Conservation (phyloP, 2,329 filamentous ascomycete species). For the Lomentospora prolificans region DNA sequence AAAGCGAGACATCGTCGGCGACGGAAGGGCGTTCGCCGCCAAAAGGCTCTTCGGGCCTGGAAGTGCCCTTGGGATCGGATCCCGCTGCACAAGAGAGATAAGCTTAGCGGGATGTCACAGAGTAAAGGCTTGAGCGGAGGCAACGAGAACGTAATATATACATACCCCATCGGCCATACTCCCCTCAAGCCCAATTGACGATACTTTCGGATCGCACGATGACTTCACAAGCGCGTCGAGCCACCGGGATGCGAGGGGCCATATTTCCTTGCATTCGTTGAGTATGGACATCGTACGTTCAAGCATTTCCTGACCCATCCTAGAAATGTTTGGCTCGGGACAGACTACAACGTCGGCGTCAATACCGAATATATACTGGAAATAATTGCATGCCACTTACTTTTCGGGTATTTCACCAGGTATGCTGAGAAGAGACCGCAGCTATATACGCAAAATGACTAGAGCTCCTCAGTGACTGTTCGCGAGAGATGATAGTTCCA, state of each 20-base stretch:
- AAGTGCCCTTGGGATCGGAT: neutral
- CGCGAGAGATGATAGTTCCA: too few relatives aligned
- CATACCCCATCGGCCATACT: slow-evolving; percentile 38
- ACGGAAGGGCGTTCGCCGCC: neutral
- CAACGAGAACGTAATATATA: neutral
- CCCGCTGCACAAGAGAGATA: neutral
- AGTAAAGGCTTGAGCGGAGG: neutral
- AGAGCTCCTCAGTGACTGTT: too few relatives aligned
- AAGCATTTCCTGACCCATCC: slow-evolving; percentile 35
- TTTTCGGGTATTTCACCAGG: slow-evolving; percentile 38
- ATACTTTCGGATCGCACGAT: slow-evolving; percentile 29
- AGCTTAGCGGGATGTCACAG: neutral
- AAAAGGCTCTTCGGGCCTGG: slow-evolving; percentile 1
- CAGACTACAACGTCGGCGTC: too few relatives aligned
- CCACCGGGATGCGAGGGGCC: slow-evolving; percentile 44
- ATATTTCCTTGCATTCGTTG: slow-evolving; percentile 37
- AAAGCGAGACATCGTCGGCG: neutral
- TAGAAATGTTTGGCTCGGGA: slow-evolving; percentile 27
- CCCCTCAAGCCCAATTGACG: slow-evolving; percentile 29
- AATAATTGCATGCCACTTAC: too few relatives aligned
- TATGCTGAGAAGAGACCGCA: slow-evolving; percentile 43
- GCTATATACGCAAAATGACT: slow-evolving; percentile 44
- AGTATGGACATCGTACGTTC: slow-evolving; percentile 34
- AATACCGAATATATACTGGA: too few relatives aligned
- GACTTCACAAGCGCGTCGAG: slow-evolving; percentile 39